Base-by-base conservation (phyloP, 495 filamentous ascomycete genomes). In the Trichoderma gamsii region DNA sequence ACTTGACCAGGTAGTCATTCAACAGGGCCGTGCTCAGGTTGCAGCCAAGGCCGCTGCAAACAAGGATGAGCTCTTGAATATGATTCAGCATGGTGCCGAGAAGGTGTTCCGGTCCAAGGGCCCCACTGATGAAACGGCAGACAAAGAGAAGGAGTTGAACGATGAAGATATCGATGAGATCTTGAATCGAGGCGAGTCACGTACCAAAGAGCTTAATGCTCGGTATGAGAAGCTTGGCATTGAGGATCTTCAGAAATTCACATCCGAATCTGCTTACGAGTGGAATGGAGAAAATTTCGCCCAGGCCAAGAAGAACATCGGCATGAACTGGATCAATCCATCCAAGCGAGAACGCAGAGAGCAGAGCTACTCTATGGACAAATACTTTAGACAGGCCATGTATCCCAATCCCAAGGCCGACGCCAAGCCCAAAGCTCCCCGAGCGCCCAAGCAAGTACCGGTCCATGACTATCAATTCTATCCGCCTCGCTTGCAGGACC, bases 401-500 rank as follows among this genome's bases (percentile, higher is more conserved):
- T 78, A 78, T 44, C 75, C 75, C 16, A 86, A 89, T 52, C 97
- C 92, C 56, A 90, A 90, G 8, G 90, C 91, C 16, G 92, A 97
- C 68, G 85, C 91, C 2, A 97, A 97, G 75, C 95, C 94, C 18
- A 96, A 97, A 78, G 92, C 92, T n/a, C 96, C 96, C 13, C 88
- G 93, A 12, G 92, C 95, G 12, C 96, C 96, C 9, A 97, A 96
- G 78, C 96, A 99, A 73, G 83, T 96, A 29, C 79, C 88, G 3
- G 88, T 97, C 44, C 93, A 97, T 73, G 96, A 99, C 73, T 98
- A 96, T 78, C 96, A 99, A 71, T 99, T 99, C 82, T 99, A 96
- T 73, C 93, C 92, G 0, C 82, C 86, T 0, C 81, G 85, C 15
- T 85, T 99, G 18, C 86, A 86, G 43, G 92, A 97, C 71, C 84